Conservation (phyloP, 306 rosid species). For the Echinosophora koreensis region DNA sequence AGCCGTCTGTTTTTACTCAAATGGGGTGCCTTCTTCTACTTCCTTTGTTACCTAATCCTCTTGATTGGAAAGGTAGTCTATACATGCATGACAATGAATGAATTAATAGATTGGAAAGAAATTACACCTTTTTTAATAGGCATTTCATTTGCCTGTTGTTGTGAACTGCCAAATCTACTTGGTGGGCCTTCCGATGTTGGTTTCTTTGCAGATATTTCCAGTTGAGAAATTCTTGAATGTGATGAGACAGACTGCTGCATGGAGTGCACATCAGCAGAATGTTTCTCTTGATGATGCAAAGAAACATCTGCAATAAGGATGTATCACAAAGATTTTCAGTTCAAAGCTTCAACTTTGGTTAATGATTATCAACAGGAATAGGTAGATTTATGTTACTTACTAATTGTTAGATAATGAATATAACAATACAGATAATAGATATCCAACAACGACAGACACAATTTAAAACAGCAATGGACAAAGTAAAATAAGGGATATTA, state of each 20-base stretch:
- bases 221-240: not conserved
- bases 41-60: not conserved
- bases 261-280: slow-evolving; percentile 15
- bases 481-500: no score
- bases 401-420: no score
- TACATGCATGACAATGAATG: not conserved
- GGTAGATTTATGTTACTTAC: not conserved
- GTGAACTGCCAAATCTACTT: not conserved
- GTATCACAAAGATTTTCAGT: not conserved
- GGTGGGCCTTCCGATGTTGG: not conserved
- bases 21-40: not conserved
- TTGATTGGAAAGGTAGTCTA: not conserved
- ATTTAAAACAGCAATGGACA: no score
- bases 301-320: slow-evolving; percentile 9
- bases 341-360: not conserved
- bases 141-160: not conserved
- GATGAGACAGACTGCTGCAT: slow-evolving; percentile 11
- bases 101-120: not conserved
- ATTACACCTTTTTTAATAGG: not conserved
- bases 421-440: no score
- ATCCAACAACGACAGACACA: no score
- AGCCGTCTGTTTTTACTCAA: not conserved
- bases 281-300: not conserved
- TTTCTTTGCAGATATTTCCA: slow-evolving; percentile 15
- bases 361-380: not conserved